A percentile compares a stretch with the other conserved stretches of the same genome.
Conservation (phyloP, 2,329 filamentous ascomycete genomes). For the Parafenestella ontariensis region DNA sequence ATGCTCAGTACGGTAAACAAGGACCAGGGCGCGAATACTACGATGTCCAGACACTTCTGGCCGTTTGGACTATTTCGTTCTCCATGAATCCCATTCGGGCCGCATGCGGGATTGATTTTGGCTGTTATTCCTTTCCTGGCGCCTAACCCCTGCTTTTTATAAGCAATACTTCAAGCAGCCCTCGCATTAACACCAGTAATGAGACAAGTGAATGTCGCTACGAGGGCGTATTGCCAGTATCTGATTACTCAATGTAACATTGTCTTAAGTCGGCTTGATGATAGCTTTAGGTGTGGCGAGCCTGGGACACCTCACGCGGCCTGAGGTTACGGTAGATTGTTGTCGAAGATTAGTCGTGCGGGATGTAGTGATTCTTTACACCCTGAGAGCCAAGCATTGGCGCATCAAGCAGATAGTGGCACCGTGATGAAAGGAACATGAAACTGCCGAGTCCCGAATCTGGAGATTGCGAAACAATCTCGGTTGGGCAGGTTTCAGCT, state of each 20-base stretch:
- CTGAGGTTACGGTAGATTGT: background rate
- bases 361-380: background rate
- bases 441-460: slow-evolving; percentile 4
- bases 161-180: background rate
- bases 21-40: slow-evolving; percentile 30
- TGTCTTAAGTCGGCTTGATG: background rate
- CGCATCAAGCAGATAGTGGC: slow-evolving; percentile 1
- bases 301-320: background rate
- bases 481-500: slow-evolving; percentile 3
- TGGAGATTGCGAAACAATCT: slow-evolving; percentile 10
- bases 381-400: slow-evolving; percentile 1
- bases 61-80: slow-evolving; percentile 15
- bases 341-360: background rate
- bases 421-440: slow-evolving; percentile 4
- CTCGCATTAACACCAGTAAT: background rate
- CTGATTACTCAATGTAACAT: background rate
- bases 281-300: background rate
- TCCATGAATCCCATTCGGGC: slow-evolving; percentile 13
- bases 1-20: slow-evolving; percentile 40
- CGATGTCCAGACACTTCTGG: slow-evolving; percentile 19
- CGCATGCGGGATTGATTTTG: slow-evolving; percentile 5
- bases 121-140: background rate
- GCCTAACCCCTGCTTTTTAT: background rate
- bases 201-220: background rate
- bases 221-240: background rate